A percentile compares a stretch with the other conserved stretches of the same genome.
phyloP scores from a whole-genome alignment of 2,329 filamentous ascomycete species.

The Neurospora sp. region DNA sequence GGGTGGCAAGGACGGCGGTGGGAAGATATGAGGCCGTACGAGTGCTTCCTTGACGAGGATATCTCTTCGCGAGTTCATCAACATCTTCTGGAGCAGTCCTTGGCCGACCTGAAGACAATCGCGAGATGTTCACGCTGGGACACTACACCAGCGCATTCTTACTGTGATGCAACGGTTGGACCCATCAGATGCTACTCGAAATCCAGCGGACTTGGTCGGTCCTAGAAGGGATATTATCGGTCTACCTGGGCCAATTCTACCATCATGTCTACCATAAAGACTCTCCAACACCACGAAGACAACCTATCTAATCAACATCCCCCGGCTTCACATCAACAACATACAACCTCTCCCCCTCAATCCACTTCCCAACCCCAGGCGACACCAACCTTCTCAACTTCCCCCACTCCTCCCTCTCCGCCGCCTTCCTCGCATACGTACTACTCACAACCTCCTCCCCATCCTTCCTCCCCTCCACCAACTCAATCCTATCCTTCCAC shows the following conservation, averaged over 20 bases:
- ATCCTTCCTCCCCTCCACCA: conserved; percentile 15
- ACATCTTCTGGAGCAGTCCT: not conserved
- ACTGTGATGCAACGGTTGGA: too few relatives aligned
- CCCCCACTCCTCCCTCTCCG: conserved; percentile 34
- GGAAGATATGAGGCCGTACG: not conserved
- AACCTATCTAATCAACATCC: not conserved
- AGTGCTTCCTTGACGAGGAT: not conserved
- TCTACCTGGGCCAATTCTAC: not conserved
- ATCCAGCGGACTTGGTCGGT: too few relatives aligned
- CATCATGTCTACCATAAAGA: not conserved
- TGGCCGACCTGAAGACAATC: not conserved
- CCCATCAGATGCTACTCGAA: too few relatives aligned
- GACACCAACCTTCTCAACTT: conserved; percentile 45
- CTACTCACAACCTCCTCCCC: conserved; percentile 40
- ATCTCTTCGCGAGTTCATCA: not conserved
- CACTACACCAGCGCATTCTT: too few relatives aligned
- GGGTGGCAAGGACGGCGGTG: not conserved
- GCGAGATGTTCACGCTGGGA: too few relatives aligned
- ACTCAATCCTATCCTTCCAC: conserved; percentile 47
- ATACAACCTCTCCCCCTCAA: conserved; percentile 49
- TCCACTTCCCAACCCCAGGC: conserved; percentile 44
- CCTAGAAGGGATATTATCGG: not conserved
- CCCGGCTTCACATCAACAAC: conserved; percentile 8
- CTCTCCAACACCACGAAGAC: not conserved
- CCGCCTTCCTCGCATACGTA: conserved; percentile 53